Evolutionary conservation across 768 basidiomycete species (phyloP).

Genomic region (Russula virescens): DNA sequence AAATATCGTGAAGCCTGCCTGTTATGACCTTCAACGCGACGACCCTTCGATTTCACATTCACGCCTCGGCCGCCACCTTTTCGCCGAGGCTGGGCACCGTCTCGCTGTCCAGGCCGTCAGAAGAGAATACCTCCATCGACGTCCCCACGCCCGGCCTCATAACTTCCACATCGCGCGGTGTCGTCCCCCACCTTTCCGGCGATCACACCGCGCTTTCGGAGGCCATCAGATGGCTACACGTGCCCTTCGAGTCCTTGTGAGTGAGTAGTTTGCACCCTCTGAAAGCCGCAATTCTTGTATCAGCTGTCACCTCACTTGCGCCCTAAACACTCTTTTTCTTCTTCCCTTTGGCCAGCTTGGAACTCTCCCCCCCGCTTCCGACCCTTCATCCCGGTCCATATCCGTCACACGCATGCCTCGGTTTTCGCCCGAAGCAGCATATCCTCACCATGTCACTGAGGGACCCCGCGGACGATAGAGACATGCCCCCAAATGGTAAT

Average conservation of each 20-base stretch:
- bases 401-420: conserved; percentile 63
- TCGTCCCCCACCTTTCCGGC: conserved; percentile 66
- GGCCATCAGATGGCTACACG: conserved; percentile 56
- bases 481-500: conserved; percentile 71
- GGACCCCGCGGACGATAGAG: conserved; percentile 56
- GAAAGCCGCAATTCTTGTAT: background rate
- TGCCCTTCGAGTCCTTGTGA: conserved; percentile 82
- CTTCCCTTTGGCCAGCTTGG: conserved; percentile 48
- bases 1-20: too few species aligned
- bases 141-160: conserved; percentile 60
- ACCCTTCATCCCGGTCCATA: conserved; percentile 46
- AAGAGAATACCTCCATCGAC: conserved; percentile 25
- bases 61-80: conserved; percentile 1
- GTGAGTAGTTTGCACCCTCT: conserved; percentile 19
- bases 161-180: conserved; percentile 62
- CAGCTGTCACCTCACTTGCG: background rate
- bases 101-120: conserved; percentile 2
- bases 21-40: background rate
- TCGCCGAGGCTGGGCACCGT: conserved; percentile 19
- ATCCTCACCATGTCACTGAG: conserved; percentile 56
- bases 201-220: conserved; percentile 47
- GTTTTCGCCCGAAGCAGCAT: conserved; percentile 43
- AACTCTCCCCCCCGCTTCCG: conserved; percentile 60
- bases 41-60: conserved; percentile 17
- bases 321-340: too few species aligned